phyloP scores from a whole-genome alignment of 1,284 basidiomycete genomes.

The Papiliotrema laurentii region DNA sequence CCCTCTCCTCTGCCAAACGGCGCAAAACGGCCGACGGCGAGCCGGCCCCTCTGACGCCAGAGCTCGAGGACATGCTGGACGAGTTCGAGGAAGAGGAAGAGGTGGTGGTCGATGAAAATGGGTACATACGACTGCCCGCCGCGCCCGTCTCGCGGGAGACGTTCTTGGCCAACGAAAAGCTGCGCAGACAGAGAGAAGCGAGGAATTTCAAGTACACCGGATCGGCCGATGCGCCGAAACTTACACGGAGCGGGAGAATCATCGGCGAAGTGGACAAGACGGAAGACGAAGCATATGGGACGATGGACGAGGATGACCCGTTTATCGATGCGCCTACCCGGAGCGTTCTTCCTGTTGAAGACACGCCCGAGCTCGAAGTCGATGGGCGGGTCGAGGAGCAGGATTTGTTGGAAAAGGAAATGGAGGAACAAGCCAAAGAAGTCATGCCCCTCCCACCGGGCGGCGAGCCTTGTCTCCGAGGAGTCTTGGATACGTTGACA shows the following conservation, averaged over 20 bases:
- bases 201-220: conserved; percentile 45
- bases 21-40: neutral
- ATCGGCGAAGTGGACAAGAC: conserved; percentile 19
- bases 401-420: neutral
- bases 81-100: neutral
- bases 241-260: conserved; percentile 39
- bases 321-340: neutral
- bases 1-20: neutral
- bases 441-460: conserved; percentile 10
- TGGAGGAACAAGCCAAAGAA: neutral
- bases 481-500: conserved; percentile 31
- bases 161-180: conserved; percentile 42
- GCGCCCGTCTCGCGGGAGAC: conserved; percentile 19
- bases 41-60: neutral
- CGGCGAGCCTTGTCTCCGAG: conserved; percentile 18
- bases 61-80: neutral
- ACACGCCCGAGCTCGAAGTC: neutral
- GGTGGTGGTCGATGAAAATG: neutral
- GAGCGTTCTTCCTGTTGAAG: neutral
- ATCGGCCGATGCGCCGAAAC: conserved; percentile 37
- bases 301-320: conserved; percentile 12
- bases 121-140: neutral
- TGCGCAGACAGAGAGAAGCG: conserved; percentile 39
- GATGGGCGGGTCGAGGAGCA: too few species aligned
- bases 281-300: conserved; percentile 10